Percentiles rank a stretch among this genome's conserved stretches.
These are phyloP conservation scores for Colletotrichum truncatum DNA, from an alignment of 2,329 filamentous ascomycete genomes.

Conservation along the genomic window DNA sequence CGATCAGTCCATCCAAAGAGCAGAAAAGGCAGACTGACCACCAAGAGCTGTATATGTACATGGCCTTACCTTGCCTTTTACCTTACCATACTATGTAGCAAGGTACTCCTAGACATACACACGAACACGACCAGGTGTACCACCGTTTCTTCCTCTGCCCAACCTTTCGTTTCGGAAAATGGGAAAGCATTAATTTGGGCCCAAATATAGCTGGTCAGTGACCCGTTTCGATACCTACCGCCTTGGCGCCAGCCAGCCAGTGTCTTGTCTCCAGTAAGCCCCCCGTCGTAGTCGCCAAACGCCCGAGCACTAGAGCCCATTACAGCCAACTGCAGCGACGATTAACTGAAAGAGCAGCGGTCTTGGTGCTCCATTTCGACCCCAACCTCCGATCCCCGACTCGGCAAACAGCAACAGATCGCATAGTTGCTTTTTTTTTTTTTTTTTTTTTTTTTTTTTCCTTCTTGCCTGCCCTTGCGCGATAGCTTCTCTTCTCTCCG, in stretches of 20 bases:
- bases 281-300: background rate
- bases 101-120: background rate
- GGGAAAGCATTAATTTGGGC: slow-evolving; percentile 21
- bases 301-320: slow-evolving; percentile 3
- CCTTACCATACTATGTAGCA: too few relatives aligned
- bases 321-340: background rate
- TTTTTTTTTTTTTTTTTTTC: background rate
- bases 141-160: slow-evolving; percentile 1
- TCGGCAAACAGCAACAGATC: slow-evolving; percentile 22
- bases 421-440: slow-evolving; percentile 13
- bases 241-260: background rate
- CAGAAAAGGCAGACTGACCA: too few relatives aligned
- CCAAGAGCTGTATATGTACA: too few relatives aligned
- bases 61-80: too few relatives aligned
- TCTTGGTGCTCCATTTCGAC: slow-evolving; percentile 18
- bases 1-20: background rate
- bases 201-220: slow-evolving; percentile 26
- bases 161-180: slow-evolving; percentile 23
- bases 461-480: background rate
- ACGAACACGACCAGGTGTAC: background rate
- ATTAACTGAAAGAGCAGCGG: too few relatives aligned
- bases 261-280: background rate
- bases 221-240: slow-evolving; percentile 9
- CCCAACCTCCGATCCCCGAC: slow-evolving; percentile 30
- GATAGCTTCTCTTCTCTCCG: slow-evolving; percentile 10